Conservation (phyloP, 768 basidiomycete genomes). For the Mycena polygramma region DNA sequence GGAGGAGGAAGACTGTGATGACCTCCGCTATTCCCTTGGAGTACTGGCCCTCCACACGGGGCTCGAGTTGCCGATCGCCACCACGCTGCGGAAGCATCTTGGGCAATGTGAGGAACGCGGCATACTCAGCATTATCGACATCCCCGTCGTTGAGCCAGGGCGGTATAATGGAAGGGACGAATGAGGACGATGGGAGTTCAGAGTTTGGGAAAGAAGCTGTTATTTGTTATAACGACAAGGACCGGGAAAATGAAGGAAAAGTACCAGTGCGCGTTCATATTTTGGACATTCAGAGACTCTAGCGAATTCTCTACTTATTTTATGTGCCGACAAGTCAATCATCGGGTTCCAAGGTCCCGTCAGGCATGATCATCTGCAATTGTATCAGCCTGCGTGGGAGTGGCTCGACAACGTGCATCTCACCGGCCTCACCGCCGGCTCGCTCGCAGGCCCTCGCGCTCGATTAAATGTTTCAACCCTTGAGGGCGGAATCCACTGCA, state of each 20-base stretch:
- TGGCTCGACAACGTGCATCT: not conserved
- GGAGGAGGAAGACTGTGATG: not conserved
- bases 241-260: too few relatives aligned
- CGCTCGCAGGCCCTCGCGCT: constrained; percentile 17
- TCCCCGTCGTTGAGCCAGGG: not conserved
- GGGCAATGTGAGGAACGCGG: not conserved
- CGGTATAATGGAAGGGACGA: too few relatives aligned
- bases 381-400: not conserved
- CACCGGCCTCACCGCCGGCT: constrained; percentile 17
- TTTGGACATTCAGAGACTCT: too few relatives aligned
- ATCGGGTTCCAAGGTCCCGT: constrained; percentile 7
- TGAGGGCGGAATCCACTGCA: constrained; percentile 23
- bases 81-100: not conserved
- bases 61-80: not conserved
- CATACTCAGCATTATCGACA: not conserved
- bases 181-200: too few relatives aligned
- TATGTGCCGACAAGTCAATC: not conserved
- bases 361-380: constrained; percentile 12
- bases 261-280: too few relatives aligned
- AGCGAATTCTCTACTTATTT: too few relatives aligned
- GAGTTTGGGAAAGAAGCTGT: too few relatives aligned
- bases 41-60: not conserved
- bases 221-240: too few relatives aligned
- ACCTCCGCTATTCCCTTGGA: not conserved
- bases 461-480: constrained; percentile 2